Evolutionary conservation across 2,329 filamentous ascomycete genomes (phyloP).

Genomic region (Aspergillus vadensis): DNA sequence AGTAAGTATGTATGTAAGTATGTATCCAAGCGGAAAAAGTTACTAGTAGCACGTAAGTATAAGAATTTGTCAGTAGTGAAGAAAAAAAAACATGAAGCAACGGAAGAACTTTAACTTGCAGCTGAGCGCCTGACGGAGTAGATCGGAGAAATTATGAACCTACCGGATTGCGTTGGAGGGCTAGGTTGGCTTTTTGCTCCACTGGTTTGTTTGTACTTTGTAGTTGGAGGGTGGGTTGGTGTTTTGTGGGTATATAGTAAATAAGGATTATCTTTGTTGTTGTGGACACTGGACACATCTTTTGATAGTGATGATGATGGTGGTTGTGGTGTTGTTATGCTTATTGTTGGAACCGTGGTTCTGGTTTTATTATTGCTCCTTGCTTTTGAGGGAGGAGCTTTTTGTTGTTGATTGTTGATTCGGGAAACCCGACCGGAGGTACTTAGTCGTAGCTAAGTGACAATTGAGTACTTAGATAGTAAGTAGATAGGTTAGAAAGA

Average conservation of each 20-base stretch:
- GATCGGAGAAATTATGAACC: slow-evolving; percentile 11
- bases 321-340: too few relatives aligned
- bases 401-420: too few relatives aligned
- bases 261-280: neutral
- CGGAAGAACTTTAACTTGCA: slow-evolving; percentile 10
- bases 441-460: too few relatives aligned
- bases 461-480: too few relatives aligned
- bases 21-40: neutral
- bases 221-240: neutral
- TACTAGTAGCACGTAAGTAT: neutral
- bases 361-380: too few relatives aligned
- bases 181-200: neutral
- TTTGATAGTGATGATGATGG: neutral
- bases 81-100: neutral
- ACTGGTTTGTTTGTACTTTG: neutral
- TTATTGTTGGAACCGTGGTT: too few relatives aligned
- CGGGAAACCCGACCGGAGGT: too few relatives aligned
- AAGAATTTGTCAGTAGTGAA: neutral
- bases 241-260: neutral
- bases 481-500: too few relatives aligned
- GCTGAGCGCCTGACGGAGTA: slow-evolving; percentile 8
- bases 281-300: neutral
- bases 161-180: slow-evolving; percentile 1
- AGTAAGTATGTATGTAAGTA: neutral
- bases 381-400: too few relatives aligned